phyloP scores from a whole-genome alignment of 495 filamentous ascomycete genomes.

The Penicillium psychrofluorescens region DNA sequence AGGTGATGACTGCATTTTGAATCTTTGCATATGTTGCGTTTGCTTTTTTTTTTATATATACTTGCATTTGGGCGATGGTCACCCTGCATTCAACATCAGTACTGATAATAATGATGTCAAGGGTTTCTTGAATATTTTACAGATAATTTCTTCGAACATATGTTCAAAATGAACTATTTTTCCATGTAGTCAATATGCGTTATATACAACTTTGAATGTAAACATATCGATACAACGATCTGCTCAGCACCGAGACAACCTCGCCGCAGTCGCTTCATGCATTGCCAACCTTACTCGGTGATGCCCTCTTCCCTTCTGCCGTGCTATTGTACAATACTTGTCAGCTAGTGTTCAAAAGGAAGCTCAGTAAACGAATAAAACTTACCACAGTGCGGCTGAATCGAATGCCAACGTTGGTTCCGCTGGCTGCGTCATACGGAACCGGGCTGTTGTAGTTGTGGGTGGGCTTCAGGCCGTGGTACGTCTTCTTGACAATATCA shows the following conservation, averaged over 20 bases:
- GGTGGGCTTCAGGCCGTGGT: conserved; percentile 20
- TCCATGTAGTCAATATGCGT: no score
- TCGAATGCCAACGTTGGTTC: conserved; percentile 27
- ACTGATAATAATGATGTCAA: no score
- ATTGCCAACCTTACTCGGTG: conserved; percentile 4
- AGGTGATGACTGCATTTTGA: not conserved
- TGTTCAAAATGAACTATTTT: no score
- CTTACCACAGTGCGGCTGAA: conserved; percentile 15
- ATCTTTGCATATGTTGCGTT: no score
- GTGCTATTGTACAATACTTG: conserved; percentile 3
- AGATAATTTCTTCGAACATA: no score
- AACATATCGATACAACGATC: not conserved
- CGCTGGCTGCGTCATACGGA: conserved; percentile 27
- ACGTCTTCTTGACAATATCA: conserved; percentile 34
- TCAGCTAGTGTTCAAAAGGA: not conserved
- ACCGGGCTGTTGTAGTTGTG: conserved; percentile 40
- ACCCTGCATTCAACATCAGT: no score
- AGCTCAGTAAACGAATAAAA: not conserved
- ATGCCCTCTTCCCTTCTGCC: conserved; percentile 10
- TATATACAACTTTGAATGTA: not conserved
- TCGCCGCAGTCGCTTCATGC: no score
- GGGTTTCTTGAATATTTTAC: no score
- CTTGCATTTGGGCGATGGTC: no score
- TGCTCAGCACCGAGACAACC: no score
- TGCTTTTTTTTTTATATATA: no score